Evolutionary conservation across 140 eudicot genomes (phyloP), one percentile per base, ranked within the genome.

Genomic region (Flaveria floridana): DNA sequence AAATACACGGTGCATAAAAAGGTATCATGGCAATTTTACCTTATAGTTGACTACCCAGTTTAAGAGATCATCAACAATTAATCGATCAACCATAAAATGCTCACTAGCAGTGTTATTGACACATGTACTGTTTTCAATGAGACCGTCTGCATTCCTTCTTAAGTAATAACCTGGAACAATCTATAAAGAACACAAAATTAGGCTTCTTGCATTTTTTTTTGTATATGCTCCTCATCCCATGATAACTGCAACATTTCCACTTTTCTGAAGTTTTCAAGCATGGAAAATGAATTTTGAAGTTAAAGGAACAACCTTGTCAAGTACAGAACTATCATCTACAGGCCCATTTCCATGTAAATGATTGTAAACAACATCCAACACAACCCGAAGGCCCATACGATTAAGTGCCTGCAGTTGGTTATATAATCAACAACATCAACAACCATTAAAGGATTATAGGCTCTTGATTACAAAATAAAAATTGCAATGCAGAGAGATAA

Each of bases 91-190:
- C 98, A 93, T 93, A 79, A 78, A 90, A 88, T 93, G 98, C 79
- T 93, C 98, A 74, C 97, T 90, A 59, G 98, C 98, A 21, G 98
- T 90, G 82, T 93, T 88, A 81, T 93, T 93, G 47, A 75, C 77
- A 68, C 97, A 90, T 71, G 98, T 84, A 76, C 97, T 90, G 52
- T 88, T 75, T 82, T 93, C 97, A 82, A 90, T 85, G 72, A 79
- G 64, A 73, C 97, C 97, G 84, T 90, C 92, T 63, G 77, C 62
- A 73, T 93, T 86, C 85, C 95, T 72, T 80, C 98, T 86, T 11
- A 93, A 85, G 70, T 86, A 94, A 78, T 94, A 94, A 73, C 99
- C 99, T 79, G 99, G 99, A 78, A 94, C 99, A 81, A 94, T 88
- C 99, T 92, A 87, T 76, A 55, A 70, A 28, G 34, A 78, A 72